Base-by-base conservation (phyloP, 805 yeast genomes). In the Myxozyma sirexii region DNA sequence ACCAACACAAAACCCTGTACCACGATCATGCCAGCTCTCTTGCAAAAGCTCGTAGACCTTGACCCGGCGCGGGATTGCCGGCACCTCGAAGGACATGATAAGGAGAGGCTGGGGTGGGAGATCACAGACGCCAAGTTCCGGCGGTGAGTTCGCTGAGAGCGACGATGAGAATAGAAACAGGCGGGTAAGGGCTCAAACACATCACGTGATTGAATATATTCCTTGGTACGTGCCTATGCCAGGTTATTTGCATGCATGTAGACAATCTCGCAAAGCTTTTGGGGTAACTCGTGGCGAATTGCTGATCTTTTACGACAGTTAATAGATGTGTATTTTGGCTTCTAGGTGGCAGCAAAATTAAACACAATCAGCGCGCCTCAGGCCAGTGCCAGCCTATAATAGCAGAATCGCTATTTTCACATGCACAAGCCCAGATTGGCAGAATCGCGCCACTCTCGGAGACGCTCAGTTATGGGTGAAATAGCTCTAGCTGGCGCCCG, bases 1-100 rank as follows among this genome's bases (percentile, higher is more conserved):
- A 6, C 97, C 97, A 51, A 82, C 80, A 69, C 97, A 90, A 70
- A 82, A 87, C 0, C 99, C 98, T 0, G 97, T 91, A 19, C 97
- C 98, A 49, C 87, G 83, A 70, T 93, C 98, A 41, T 84, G 77
- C 99, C 99, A 93, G 67, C 83, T 86, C 50, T 87, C 92, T 29
- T 88, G 87, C 41, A 84, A 85, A 33, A 94, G 77, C 15, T 88
- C 79, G 70, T 93, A 94, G n/a, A 94, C 93, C 70, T 92, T 93
- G 51, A 93, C 99, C 64, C 97, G 77, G 70, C 91, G 82, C 12
- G 91, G 88, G 27, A 77, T 60, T 33, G 73, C 69, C 5, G 79
- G 77, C 10, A 70, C 63, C 35, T 69, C 72, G 55, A 70, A 54
- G 35, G 64, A 59, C 68, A 66, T 62, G 49, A 31, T 13, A 43